Percentiles rank a stretch among this genome's conserved stretches.
These are phyloP conservation scores for Pichia sp. DNA, from an alignment of 1,139 yeast genomes.

Conservation along the genomic window DNA sequence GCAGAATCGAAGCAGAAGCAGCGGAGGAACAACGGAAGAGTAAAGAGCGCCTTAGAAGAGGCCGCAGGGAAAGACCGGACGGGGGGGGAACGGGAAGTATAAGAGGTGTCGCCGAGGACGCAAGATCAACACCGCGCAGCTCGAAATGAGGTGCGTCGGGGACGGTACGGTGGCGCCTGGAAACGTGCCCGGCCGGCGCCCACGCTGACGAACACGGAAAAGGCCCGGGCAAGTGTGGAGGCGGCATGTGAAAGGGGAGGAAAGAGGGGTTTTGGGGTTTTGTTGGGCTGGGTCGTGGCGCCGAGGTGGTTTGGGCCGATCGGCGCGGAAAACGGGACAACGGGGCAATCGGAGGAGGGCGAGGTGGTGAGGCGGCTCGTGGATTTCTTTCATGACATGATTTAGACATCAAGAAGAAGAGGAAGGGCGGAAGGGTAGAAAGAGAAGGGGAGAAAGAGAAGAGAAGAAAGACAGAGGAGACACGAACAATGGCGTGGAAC, in stretches of 20 bases:
- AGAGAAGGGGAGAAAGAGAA: neutral
- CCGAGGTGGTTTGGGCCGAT: neutral
- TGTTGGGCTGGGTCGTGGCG: constrained; percentile 1
- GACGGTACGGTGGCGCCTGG: neutral
- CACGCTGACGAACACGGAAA: neutral
- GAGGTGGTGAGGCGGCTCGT: neutral
- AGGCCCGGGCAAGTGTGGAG: neutral
- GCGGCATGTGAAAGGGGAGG: neutral
- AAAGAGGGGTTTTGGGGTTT: neutral
- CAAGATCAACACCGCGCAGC: neutral
- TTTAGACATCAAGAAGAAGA: neutral
- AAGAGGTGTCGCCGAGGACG: neutral
- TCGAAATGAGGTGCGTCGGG: neutral
- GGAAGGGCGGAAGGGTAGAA: neutral
- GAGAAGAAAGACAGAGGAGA: neutral
- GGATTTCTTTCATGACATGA: neutral
- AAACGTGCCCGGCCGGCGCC: neutral
- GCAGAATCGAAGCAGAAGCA: neutral
- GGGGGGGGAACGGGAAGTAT: neutral
- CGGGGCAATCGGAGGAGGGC: neutral
- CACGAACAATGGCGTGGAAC: neutral
- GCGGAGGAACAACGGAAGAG: neutral
- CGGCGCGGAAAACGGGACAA: neutral
- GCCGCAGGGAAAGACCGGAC: neutral
- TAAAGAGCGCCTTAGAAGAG: neutral